Evolutionary conservation across 2,329 filamentous ascomycete species (phyloP).

Genomic region (Fusarium gaditjirri): DNA sequence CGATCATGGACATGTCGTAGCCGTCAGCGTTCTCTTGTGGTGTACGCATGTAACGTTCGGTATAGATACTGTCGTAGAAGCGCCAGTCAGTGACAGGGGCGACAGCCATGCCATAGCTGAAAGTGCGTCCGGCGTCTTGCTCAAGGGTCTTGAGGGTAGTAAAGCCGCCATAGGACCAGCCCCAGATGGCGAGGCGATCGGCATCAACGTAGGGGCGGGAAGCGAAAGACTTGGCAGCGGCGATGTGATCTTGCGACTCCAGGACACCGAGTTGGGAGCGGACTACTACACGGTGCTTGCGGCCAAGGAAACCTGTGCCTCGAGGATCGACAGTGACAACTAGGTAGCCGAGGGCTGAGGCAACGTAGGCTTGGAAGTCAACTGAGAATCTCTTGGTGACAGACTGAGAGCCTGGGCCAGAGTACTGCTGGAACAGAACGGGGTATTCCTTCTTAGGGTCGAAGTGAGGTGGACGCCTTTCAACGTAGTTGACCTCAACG

Average conservation of each 20-base stretch:
- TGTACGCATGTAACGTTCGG: conserved; percentile 96
- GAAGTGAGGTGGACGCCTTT: conserved; percentile 91
- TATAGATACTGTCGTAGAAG: conserved; percentile 94
- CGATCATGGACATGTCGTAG: conserved; percentile 80
- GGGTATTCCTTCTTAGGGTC: conserved; percentile 86
- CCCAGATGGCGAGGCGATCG: conserved; percentile 90
- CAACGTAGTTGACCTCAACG: conserved; percentile 76
- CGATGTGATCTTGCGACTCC: conserved; percentile 92
- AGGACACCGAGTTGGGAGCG: conserved; percentile 85
- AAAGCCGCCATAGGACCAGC: conserved; percentile 98
- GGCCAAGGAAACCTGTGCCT: conserved; percentile 90
- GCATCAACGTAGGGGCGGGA: conserved; percentile 84
- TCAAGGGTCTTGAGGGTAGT: conserved; percentile 95
- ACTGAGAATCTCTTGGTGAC: conserved; percentile 84
- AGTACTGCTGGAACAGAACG: conserved; percentile 94
- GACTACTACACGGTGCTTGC: conserved; percentile 82
- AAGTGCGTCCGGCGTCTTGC: conserved; percentile 86
- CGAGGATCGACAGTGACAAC: conserved; percentile 95
- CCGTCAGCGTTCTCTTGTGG: conserved; percentile 83
- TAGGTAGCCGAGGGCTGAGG: conserved; percentile 86
- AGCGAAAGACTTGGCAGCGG: conserved; percentile 85
- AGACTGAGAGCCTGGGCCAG: conserved; percentile 90
- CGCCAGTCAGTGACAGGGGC: conserved; percentile 99
- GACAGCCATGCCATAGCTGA: conserved; percentile 97
- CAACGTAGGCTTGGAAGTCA: conserved; percentile 91